A percentile compares a stretch with the other conserved stretches of the same genome.
These are phyloP conservation scores for Venturia oleaginea DNA, from an alignment of 2,329 filamentous ascomycete species.

Conservation along the genomic window DNA sequence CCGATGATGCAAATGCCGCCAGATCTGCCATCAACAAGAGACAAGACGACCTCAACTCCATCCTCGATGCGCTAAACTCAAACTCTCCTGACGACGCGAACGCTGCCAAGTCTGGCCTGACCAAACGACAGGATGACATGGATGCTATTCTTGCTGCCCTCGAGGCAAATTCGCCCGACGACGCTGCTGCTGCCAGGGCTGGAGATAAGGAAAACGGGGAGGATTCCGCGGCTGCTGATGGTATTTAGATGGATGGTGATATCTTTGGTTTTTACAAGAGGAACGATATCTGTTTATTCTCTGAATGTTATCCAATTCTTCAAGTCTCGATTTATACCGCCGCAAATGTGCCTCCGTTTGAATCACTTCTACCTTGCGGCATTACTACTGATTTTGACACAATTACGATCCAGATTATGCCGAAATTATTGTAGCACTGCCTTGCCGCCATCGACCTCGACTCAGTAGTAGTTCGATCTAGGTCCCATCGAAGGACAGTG, in stretches of 20 bases:
- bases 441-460: too few relatives aligned
- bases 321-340: too few relatives aligned
- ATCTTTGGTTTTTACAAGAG: too few relatives aligned
- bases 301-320: too few relatives aligned
- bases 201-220: neutral
- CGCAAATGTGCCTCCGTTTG: too few relatives aligned
- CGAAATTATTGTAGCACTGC: too few relatives aligned
- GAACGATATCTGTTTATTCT: too few relatives aligned
- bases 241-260: neutral
- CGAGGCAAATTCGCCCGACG: neutral
- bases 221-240: neutral
- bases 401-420: too few relatives aligned
- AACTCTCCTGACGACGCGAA: slow-evolving; percentile 5
- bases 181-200: neutral
- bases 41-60: slow-evolving; percentile 6
- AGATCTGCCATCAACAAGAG: neutral
- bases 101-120: neutral
- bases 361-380: too few relatives aligned
- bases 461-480: too few relatives aligned
- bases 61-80: neutral
- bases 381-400: too few relatives aligned
- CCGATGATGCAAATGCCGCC: slow-evolving; percentile 5
- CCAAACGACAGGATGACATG: slow-evolving; percentile 6
- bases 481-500: too few relatives aligned
- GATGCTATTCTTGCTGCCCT: neutral